A percentile compares a stretch with the other conserved stretches of the same genome.
These are phyloP conservation scores for Zalaria sp. DNA, from an alignment of 2,329 filamentous ascomycete genomes.

Conservation along the genomic window DNA sequence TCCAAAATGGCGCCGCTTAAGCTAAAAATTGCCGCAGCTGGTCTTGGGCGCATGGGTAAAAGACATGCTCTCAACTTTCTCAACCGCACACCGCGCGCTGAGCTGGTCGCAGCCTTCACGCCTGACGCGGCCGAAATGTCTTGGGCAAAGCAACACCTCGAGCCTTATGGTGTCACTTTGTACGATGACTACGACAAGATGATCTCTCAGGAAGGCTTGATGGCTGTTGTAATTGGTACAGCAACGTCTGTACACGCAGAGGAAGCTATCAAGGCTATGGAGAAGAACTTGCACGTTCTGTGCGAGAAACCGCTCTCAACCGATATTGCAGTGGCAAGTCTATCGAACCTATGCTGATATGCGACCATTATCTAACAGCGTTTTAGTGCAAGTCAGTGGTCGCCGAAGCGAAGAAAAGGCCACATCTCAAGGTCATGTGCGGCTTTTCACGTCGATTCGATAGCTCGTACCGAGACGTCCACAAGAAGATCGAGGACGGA, in stretches of 20 bases:
- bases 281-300: slow-evolving; percentile 21
- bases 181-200: slow-evolving; percentile 35
- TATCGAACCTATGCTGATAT: neutral
- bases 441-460: slow-evolving; percentile 33
- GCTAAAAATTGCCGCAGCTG: slow-evolving; percentile 32
- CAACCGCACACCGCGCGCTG: slow-evolving; percentile 29
- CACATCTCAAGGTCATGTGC: slow-evolving; percentile 28
- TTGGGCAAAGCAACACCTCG: slow-evolving; percentile 31
- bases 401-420: slow-evolving; percentile 19
- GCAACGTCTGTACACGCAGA: slow-evolving; percentile 21
- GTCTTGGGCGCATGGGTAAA: slow-evolving; percentile 39
- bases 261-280: slow-evolving; percentile 19
- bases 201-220: slow-evolving; percentile 25
- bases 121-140: slow-evolving; percentile 29
- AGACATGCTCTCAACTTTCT: slow-evolving; percentile 37
- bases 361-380: neutral
- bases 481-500: slow-evolving; percentile 20
- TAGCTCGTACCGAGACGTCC: slow-evolving; percentile 25
- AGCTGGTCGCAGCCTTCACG: slow-evolving; percentile 36
- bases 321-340: slow-evolving; percentile 7
- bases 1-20: slow-evolving; percentile 8
- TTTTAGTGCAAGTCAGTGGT: slow-evolving; percentile 13
- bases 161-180: slow-evolving; percentile 28
- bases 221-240: slow-evolving; percentile 28
- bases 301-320: slow-evolving; percentile 26